A percentile compares a stretch with the other conserved stretches of the same genome.
These are phyloP conservation scores for Boletus insuetus DNA, from an alignment of 768 basidiomycete species.

Conservation along the genomic window DNA sequence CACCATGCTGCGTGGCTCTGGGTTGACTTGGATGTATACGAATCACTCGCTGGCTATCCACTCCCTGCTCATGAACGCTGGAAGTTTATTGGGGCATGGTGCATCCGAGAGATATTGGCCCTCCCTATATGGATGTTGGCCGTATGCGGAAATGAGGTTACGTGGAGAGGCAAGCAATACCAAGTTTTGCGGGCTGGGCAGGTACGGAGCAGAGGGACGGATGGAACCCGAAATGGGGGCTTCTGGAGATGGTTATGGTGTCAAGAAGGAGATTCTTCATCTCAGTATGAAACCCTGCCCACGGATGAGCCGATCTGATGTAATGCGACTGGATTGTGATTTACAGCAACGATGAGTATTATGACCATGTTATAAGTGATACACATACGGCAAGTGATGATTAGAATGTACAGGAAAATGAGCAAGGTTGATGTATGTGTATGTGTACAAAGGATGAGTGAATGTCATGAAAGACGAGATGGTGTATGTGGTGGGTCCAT, in stretches of 20 bases:
- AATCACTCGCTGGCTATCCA: constrained; percentile 68
- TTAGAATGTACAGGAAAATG: constrained; percentile 37
- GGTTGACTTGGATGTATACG: constrained; percentile 81
- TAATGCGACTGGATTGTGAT: constrained; percentile 19
- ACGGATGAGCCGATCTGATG: constrained; percentile 20
- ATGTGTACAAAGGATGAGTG: constrained; percentile 29
- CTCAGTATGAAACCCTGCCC: constrained; percentile 17
- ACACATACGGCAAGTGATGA: constrained; percentile 29
- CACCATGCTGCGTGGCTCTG: constrained; percentile 71
- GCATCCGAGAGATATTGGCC: constrained; percentile 73
- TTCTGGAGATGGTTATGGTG: constrained; percentile 27
- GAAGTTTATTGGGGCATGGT: constrained; percentile 77
- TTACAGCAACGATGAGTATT: constrained; percentile 31
- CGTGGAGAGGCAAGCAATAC: constrained; percentile 86
- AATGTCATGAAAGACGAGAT: constrained; percentile 21
- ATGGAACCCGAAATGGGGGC: constrained; percentile 16
- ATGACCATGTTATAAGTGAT: constrained; percentile 32
- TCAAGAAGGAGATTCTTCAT: constrained; percentile 6
- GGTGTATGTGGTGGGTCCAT: constrained; percentile 24
- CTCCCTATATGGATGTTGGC: constrained; percentile 87
- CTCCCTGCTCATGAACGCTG: constrained; percentile 46
- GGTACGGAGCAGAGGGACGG: constrained; percentile 37
- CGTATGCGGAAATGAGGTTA: constrained; percentile 75
- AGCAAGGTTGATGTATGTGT: constrained; percentile 30
- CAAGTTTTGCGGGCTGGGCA: constrained; percentile 73